Base-by-base conservation (phyloP, 306 rosid genomes). In the Alnus rubra region DNA sequence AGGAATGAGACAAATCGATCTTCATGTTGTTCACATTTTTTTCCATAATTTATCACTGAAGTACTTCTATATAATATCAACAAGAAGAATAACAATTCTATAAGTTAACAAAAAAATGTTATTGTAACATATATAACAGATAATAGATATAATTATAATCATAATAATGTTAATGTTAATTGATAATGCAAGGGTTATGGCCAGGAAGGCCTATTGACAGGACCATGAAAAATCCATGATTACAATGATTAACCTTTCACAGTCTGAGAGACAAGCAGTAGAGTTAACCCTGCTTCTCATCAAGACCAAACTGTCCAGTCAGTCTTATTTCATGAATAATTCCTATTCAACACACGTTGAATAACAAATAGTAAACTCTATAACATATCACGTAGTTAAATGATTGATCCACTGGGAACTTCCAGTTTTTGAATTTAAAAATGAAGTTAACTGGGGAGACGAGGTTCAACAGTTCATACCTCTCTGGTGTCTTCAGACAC, bases 401-500 rank as follows among this genome's bases (percentile, higher is more conserved):
- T 42, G 7, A 42, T 42, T 0, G 8, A 42, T 42, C 8, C 45
- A 42, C 8, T 42, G 5, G 45, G 45, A 42, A 42, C 45, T 42
- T 42, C 0, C 45, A 42, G 45, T 42, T 42, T 42, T 42, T 42
- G 1, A 4, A 42, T 15, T 65, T 33, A 15, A 35, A 16, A 35
- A 15, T 37, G 28, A 65, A 39, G 71, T 65, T 35, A 35, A 60
- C 71, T 50, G 74, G 74, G 49, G 54, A 59, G 77, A 83, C 10
- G 28, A 74, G 49, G 79, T 18, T 68, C 62, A 76, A 82, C 15
- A 76, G 30, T 74, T 15, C 85, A 71, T 89, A 95, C 98, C 98
- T 91, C 82, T 92, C 95, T 2, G 97, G 92, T 37, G 95, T 91
- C 89, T 91, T 95, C 82, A 91, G 73, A 84, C 92, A 92, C 4